phyloP scores from a whole-genome alignment of 2,329 filamentous ascomycete species.

The Metarhizium rileyi region DNA sequence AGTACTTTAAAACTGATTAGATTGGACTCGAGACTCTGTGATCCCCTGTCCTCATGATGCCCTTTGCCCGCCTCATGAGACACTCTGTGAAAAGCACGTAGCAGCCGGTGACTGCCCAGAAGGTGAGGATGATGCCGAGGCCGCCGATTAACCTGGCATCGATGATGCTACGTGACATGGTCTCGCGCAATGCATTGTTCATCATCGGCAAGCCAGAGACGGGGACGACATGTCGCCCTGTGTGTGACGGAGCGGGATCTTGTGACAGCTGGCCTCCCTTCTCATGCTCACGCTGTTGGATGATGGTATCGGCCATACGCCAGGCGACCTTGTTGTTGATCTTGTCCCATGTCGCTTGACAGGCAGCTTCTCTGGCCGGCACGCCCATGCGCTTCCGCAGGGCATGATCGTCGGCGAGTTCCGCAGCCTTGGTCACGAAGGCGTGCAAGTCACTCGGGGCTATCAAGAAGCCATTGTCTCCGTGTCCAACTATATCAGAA shows the following conservation, averaged over 20 bases:
- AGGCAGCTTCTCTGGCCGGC: slow-evolving; percentile 45
- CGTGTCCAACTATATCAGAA: slow-evolving; percentile 54
- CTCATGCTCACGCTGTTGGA: slow-evolving; percentile 29
- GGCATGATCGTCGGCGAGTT: slow-evolving; percentile 35
- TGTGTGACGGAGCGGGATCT: slow-evolving; percentile 10
- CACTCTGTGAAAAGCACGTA: slow-evolving; percentile 40
- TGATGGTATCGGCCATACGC: slow-evolving; percentile 47
- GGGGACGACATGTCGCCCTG: slow-evolving; percentile 25
- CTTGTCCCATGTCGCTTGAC: slow-evolving; percentile 59
- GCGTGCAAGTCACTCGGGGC: slow-evolving; percentile 46
- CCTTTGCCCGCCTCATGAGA: slow-evolving; percentile 29
- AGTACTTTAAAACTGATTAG: too few species aligned
- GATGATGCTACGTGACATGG: slow-evolving; percentile 26
- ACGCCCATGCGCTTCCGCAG: slow-evolving; percentile 36
- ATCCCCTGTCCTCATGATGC: slow-evolving; percentile 19
- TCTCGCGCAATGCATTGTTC: slow-evolving; percentile 28
- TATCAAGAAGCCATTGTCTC: slow-evolving; percentile 50
- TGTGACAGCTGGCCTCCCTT: slow-evolving; percentile 9
- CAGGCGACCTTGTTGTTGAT: slow-evolving; percentile 62
- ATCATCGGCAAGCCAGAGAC: slow-evolving; percentile 35
- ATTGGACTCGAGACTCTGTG: slow-evolving; percentile 10
- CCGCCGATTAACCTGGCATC: slow-evolving; percentile 35
- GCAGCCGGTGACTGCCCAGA: slow-evolving; percentile 38
- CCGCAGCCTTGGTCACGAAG: slow-evolving; percentile 45
- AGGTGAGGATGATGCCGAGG: slow-evolving; percentile 35